Percentiles rank a stretch among this genome's conserved stretches.
Conservation (phyloP, 1,139 yeast species). For the Yamadazyma siamensis region DNA sequence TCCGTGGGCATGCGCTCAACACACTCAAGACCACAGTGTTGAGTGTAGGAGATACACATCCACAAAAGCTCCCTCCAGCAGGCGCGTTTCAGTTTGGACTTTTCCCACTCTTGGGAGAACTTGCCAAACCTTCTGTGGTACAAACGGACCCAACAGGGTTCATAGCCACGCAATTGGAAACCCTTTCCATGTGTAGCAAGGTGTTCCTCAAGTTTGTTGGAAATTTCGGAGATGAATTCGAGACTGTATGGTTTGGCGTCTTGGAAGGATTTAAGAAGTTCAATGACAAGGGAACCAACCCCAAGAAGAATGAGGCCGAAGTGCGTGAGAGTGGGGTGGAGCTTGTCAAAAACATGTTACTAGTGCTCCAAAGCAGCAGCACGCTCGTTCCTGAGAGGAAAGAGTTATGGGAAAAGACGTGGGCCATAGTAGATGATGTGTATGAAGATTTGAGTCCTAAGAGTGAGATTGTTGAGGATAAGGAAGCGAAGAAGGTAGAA, state of each 20-base stretch:
- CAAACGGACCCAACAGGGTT: constrained; percentile 65
- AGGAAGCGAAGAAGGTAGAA: neutral
- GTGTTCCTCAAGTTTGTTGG: constrained; percentile 56
- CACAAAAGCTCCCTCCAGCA: constrained; percentile 35
- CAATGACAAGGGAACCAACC: constrained; percentile 18
- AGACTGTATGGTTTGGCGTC: constrained; percentile 34
- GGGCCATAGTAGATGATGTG: constrained; percentile 42
- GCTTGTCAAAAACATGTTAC: constrained; percentile 56
- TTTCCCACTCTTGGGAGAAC: constrained; percentile 67
- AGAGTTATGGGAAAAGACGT: constrained; percentile 32
- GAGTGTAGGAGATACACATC: constrained; percentile 20
- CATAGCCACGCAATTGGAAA: constrained; percentile 61
- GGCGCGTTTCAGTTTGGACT: constrained; percentile 71
- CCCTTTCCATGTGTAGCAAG: constrained; percentile 66
- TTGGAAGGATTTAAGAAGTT: constrained; percentile 30
- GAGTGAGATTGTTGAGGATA: no score
- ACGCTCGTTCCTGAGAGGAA: constrained; percentile 20
- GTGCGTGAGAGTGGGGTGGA: constrained; percentile 59
- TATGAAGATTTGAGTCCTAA: constrained; percentile 39
- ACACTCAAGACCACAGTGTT: constrained; percentile 49
- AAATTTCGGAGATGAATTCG: constrained; percentile 22
- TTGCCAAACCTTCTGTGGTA: constrained; percentile 64
- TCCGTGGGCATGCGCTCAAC: constrained; percentile 62
- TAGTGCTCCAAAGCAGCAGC: constrained; percentile 32
- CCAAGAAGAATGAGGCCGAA: constrained; percentile 36